Conservation (phyloP, 2,329 filamentous ascomycete species). For the Xylaria sp. region DNA sequence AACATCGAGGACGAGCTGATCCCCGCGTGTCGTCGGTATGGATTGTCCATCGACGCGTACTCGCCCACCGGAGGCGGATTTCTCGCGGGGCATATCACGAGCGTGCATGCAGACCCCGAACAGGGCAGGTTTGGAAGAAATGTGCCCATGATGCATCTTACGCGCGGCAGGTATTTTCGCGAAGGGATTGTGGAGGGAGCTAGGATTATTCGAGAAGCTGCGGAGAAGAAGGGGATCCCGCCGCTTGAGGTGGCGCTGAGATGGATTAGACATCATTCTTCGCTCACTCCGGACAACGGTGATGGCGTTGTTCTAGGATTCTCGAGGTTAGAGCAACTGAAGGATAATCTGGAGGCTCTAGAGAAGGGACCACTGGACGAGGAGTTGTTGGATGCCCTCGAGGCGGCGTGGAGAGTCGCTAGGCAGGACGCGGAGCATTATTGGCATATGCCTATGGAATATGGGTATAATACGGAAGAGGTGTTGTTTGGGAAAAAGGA, state of each 20-base stretch:
- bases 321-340: constrained; percentile 64
- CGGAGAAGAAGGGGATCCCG: constrained; percentile 70
- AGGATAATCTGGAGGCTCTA: constrained; percentile 64
- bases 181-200: constrained; percentile 70
- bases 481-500: constrained; percentile 60
- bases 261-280: constrained; percentile 77
- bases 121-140: constrained; percentile 71
- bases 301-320: constrained; percentile 69
- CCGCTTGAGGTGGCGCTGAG: constrained; percentile 77
- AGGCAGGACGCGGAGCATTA: constrained; percentile 64
- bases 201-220: constrained; percentile 71
- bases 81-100: constrained; percentile 79
- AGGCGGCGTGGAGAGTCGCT: constrained; percentile 76
- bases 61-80: constrained; percentile 83
- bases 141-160: constrained; percentile 51
- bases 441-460: constrained; percentile 69
- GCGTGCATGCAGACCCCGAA: constrained; percentile 65
- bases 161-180: constrained; percentile 75
- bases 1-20: constrained; percentile 79
- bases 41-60: constrained; percentile 81
- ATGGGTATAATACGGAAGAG: constrained; percentile 70
- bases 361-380: constrained; percentile 76
- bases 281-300: constrained; percentile 58
- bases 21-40: constrained; percentile 76
- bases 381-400: constrained; percentile 76